phyloP scores from a whole-genome alignment of 2,329 filamentous ascomycete species.

The Iodosphaeria phyllophila region DNA sequence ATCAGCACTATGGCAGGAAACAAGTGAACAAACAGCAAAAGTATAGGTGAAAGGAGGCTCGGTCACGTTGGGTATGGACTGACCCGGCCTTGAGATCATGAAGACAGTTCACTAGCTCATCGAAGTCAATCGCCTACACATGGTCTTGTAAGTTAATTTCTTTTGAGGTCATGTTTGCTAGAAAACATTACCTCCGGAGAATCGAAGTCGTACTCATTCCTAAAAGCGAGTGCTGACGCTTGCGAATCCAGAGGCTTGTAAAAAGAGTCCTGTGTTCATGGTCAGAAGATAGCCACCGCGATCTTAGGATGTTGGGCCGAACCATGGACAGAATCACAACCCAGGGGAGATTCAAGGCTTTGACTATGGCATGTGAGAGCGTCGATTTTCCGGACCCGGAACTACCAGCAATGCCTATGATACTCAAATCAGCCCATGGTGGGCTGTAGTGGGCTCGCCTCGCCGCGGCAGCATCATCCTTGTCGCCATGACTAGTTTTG shows the following conservation, averaged over 20 bases:
- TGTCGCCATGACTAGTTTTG: constrained; percentile 13
- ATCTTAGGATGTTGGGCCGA: constrained; percentile 13
- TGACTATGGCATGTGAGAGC: constrained; percentile 78
- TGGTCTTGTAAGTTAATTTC: constrained; percentile 7
- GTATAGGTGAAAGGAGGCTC: constrained; percentile 1
- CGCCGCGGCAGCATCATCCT: constrained; percentile 25
- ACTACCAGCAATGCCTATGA: constrained; percentile 89
- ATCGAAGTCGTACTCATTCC: constrained; percentile 92
- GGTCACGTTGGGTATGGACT: constrained; percentile 8
- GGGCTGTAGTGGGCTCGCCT: constrained; percentile 65
- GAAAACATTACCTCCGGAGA: constrained; percentile 45
- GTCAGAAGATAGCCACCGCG: constrained; percentile 3
- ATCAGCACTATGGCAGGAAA: too few species aligned
- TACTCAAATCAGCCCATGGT: constrained; percentile 90
- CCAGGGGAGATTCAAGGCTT: constrained; percentile 82
- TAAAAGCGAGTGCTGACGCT: constrained; percentile 63
- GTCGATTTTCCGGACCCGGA: constrained; percentile 95
- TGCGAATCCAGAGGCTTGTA: constrained; percentile 78
- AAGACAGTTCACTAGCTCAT: constrained; percentile 62
- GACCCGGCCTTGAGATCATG: constrained; percentile 84
- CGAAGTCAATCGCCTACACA: constrained; percentile 69
- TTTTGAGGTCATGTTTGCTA: constrained; percentile 1
- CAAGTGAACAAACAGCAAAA: too few species aligned
- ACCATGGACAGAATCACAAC: constrained; percentile 96
- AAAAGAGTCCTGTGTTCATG: constrained; percentile 95